Base-by-base conservation (phyloP, 2,329 filamentous ascomycete genomes). In the Beauveria australis region DNA sequence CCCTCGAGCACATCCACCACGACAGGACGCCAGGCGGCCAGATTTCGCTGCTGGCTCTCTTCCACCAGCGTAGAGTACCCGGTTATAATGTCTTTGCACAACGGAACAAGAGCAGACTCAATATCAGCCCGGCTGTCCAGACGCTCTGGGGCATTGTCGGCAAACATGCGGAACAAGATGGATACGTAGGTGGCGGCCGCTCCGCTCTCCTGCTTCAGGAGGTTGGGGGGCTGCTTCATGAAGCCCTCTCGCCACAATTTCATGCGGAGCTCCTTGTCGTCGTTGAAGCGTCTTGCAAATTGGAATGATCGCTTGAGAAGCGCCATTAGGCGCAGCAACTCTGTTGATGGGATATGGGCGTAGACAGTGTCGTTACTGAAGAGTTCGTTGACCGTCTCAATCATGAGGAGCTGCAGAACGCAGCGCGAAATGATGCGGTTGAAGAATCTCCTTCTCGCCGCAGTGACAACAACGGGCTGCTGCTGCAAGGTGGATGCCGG, bases 351-450 rank as follows among this genome's bases (percentile, higher is more conserved):
- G 44, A 99, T 99, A 71, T 96, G 87, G 6, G 87, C 82, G 72
- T 99, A 99, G 18, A 99, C 95, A 1, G 89, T 85, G 71, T 97
- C 92, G 73, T 97, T 99, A 67, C 92, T 95, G 78, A 99, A 99
- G 53, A 99, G 85, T 74, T 99, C 95, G 69, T 96, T 95, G 47
- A 99, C 95, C 0, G 95, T 99, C 74, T 99, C 95, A 67, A 99
- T 99, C 92, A 99, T 99, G 65, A 99, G 85, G 2, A 99, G 84
- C 74, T 99, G 95, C 9, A 99, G 80, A 4, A 99, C 95, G 72
- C 94, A 99, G 66, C 95, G 93, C 16, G 93, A 97, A 74, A 99
- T 99, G 73, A 99, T 99, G 67, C 93, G 90, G 76, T 99, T 99
- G 81, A 99, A 99, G 79, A 97, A 97, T 57, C 92, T 89, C 41